Conservation (phyloP, 177 flowering plant genomes). For the Vitis hybrid region DNA sequence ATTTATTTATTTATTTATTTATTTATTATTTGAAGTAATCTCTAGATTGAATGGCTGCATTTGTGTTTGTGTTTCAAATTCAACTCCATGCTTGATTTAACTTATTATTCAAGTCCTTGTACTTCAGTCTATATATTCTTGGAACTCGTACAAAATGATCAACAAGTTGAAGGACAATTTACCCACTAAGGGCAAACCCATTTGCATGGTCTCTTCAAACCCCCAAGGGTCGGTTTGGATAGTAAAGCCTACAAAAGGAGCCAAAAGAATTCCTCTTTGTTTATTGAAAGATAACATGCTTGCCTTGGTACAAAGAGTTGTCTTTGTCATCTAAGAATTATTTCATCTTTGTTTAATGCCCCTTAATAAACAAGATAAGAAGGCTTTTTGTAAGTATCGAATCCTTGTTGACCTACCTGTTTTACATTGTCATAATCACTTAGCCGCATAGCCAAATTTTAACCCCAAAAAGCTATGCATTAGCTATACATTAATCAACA, state of each 20-base stretch:
- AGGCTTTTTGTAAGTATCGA: conserved; percentile 5
- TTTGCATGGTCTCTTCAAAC: conserved; percentile 4
- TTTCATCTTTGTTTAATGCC: neutral
- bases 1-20: no score
- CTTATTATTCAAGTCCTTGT: no score
- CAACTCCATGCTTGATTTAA: no score
- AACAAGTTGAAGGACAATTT: neutral
- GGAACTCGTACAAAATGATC: neutral
- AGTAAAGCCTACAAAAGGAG: no score
- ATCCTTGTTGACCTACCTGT: neutral
- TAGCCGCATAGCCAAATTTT: no score
- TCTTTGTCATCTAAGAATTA: conserved; percentile 5
- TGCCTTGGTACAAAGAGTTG: conserved; percentile 1
- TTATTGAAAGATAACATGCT: neutral
- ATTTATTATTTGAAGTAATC: no score
- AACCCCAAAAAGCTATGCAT: no score
- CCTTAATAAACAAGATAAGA: neutral
- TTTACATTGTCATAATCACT: neutral
- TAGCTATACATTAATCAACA: no score
- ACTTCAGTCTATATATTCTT: no score
- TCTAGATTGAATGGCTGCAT: no score
- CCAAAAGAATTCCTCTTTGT: no score
- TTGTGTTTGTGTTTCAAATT: no score
- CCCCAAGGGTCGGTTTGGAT: neutral
- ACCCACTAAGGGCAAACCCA: neutral